Evolutionary conservation across 441 rosid genomes (phyloP), one percentile per base, ranked within the genome.

Genomic region (Jatropha multifida): DNA sequence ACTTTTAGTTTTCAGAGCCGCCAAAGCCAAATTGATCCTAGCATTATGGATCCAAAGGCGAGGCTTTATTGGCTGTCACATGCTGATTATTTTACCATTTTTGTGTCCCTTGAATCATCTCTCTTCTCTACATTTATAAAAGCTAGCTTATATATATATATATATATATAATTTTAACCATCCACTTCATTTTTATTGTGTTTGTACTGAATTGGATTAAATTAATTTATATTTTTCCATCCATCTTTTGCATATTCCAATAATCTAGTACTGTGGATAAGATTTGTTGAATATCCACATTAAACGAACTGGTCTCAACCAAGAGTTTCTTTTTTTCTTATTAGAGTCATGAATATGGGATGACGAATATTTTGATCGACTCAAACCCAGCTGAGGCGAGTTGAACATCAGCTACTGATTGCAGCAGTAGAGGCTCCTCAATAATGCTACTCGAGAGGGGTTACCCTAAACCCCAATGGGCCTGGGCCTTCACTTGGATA

Each of bases 371-470:
- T 32, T 32, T 32, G 32, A 32, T 32, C 2, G 32, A 32, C 32
- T 32, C 32, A 32, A 32, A 32, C 32, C 32, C 0, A 32, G 32
- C 2, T 32, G 32, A 32, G 32, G 32, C 32, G 32, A 32, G 32
- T 32, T 32, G 32, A 69, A 74, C 77, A 80, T 80, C 60, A 84
- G 81, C 78, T 78, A 51, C 83, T 74, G 68, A 72, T 58, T 26
- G 13, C 41, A 41, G 18, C n/a, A 60, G 56, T 44, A 63, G 62
- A 18, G 78, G 60, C 23, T 46, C 69, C 68, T 63, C 70, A 61
- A 71, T 60, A 40, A 71, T 71, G 13, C 32, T 32, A 55, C 59
- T 17, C 74, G 58, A 18, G 18, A 1, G 13, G 5, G 20, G 12
- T 11, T n/a, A 41, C 37, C 69, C 15, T 44, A 7, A 44, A 7